Conservation (phyloP, 2,329 filamentous ascomycete genomes). For the Arthroderma sp. region DNA sequence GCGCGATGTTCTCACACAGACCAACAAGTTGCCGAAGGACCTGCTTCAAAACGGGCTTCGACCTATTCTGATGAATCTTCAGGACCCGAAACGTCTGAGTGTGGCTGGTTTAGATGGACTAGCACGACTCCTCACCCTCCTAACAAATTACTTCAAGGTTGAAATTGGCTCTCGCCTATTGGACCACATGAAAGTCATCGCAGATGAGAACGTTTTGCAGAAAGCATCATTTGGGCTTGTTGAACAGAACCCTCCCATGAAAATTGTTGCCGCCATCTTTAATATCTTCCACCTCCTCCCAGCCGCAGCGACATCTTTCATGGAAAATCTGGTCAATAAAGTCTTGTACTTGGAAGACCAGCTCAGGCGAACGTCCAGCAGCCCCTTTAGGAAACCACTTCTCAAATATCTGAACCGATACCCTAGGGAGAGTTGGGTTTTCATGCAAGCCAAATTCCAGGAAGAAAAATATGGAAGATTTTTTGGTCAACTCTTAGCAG, state of each 20-base stretch:
- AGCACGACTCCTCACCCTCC: conserved; percentile 71
- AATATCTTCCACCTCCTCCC: conserved; percentile 97
- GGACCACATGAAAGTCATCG: conserved; percentile 84
- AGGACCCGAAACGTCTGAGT: conserved; percentile 80
- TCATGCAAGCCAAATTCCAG: conserved; percentile 66
- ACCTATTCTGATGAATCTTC: conserved; percentile 90
- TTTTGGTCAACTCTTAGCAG: conserved; percentile 71
- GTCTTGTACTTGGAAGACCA: conserved; percentile 81
- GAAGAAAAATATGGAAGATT: conserved; percentile 83
- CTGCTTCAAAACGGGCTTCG: conserved; percentile 85
- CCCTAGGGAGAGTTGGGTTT: conserved; percentile 71
- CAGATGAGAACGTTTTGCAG: conserved; percentile 66
- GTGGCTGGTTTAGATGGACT: conserved; percentile 85
- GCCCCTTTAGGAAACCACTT: conserved; percentile 79
- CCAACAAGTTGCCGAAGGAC: conserved; percentile 87
- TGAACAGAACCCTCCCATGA: conserved; percentile 86
- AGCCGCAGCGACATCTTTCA: conserved; percentile 76
- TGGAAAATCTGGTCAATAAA: conserved; percentile 76
- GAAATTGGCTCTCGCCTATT: conserved; percentile 90
- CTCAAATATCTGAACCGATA: conserved; percentile 93
- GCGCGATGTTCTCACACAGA: conserved; percentile 74
- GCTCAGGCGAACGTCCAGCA: conserved; percentile 74
- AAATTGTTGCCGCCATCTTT: conserved; percentile 85
- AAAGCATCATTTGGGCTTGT: conserved; percentile 90
- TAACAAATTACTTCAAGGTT: conserved; percentile 98